phyloP scores from a whole-genome alignment of 768 basidiomycete genomes.

The Leccinellum albellum region DNA sequence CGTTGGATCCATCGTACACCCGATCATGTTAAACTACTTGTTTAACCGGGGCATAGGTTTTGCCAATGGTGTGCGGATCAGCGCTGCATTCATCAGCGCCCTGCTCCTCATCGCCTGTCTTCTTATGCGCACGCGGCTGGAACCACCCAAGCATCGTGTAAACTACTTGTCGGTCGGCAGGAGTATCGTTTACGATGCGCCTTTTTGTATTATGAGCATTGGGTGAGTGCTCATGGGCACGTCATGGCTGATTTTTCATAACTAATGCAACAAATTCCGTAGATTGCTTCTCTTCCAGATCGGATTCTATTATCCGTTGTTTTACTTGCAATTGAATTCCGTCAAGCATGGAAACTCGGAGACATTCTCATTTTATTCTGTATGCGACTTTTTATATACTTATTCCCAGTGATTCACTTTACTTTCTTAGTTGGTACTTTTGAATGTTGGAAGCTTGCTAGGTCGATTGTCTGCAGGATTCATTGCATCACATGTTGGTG shows the following conservation, averaged over 20 bases:
- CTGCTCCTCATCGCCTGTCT: conserved; percentile 33
- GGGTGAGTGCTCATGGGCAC: conserved; percentile 17
- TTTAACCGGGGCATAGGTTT: conserved; percentile 31
- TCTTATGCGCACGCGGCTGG: conserved; percentile 39
- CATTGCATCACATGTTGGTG: conserved; percentile 40
- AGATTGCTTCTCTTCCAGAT: conserved; percentile 28
- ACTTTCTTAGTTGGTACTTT: conserved; percentile 40
- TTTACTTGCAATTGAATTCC: conserved; percentile 55
- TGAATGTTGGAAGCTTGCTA: conserved; percentile 48
- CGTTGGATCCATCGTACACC: conserved; percentile 24
- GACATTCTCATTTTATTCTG: conserved; percentile 55
- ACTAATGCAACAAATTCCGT: not conserved
- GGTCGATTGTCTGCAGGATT: conserved; percentile 49
- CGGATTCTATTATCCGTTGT: conserved; percentile 49
- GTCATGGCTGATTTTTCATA: not conserved
- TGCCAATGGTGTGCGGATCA: conserved; percentile 46
- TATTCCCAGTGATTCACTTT: not conserved
- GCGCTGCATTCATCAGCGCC: conserved; percentile 39
- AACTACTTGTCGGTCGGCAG: conserved; percentile 18
- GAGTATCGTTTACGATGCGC: conserved; percentile 11
- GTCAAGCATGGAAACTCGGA: conserved; percentile 43
- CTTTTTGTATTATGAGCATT: conserved; percentile 15
- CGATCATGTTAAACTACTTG: conserved; percentile 31
- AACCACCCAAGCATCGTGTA: conserved; percentile 20
- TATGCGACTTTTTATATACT: conserved; percentile 18